Conservation (phyloP, 257 asterid genomes). For the Solanum virginianum region DNA sequence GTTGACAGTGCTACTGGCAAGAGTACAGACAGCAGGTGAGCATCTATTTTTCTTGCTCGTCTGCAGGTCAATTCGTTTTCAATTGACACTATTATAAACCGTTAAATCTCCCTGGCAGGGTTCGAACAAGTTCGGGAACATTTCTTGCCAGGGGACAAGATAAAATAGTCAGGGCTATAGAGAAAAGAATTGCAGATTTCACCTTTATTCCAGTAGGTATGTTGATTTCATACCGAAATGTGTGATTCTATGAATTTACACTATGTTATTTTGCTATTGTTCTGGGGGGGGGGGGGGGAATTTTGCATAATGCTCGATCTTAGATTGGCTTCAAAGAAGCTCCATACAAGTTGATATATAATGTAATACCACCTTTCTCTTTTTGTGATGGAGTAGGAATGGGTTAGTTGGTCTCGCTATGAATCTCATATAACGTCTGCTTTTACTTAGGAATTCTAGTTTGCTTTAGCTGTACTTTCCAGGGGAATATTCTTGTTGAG, state of each 20-base stretch:
- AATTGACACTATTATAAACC: neutral
- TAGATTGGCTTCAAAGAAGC: neutral
- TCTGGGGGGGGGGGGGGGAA: neutral
- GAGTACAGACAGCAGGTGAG: constrained; percentile 86
- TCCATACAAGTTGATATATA: neutral
- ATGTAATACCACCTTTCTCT: neutral
- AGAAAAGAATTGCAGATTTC: constrained; percentile 95
- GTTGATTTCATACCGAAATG: neutral
- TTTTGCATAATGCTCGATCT: neutral
- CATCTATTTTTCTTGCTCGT: neutral
- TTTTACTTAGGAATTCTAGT: neutral
- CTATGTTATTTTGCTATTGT: neutral
- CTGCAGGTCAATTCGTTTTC: neutral
- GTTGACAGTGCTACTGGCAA: constrained; percentile 89
- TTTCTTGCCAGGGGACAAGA: constrained; percentile 89
- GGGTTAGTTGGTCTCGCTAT: neutral
- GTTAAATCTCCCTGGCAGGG: constrained; percentile 29
- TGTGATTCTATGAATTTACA: neutral
- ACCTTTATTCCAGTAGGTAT: constrained; percentile 92
- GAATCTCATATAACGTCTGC: neutral
- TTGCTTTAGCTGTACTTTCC: neutral
- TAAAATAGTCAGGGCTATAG: constrained; percentile 59
- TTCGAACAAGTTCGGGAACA: constrained; percentile 97
- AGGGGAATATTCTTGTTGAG: neutral
- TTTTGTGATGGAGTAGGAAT: neutral